phyloP scores from a whole-genome alignment of 73 alveolate genomes.

The Uronychia setigera region DNA sequence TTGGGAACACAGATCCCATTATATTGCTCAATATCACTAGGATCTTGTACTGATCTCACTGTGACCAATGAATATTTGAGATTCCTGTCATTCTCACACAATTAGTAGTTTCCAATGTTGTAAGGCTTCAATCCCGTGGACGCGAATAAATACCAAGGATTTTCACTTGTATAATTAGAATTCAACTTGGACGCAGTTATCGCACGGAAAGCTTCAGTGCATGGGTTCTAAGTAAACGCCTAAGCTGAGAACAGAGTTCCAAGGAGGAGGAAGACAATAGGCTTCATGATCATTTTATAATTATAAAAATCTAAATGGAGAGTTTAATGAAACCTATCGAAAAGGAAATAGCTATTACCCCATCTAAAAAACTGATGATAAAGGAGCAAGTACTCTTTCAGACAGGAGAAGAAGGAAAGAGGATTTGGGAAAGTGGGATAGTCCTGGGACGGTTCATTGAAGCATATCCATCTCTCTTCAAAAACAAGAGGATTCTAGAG shows the following conservation, averaged over 20 bases:
- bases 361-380: constrained; percentile 32
- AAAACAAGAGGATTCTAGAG: constrained; percentile 68
- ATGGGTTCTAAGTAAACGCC: neutral
- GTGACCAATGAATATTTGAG: neutral
- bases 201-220: neutral
- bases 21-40: neutral
- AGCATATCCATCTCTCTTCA: constrained; percentile 37
- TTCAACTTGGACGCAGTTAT: neutral
- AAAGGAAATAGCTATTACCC: constrained; percentile 9
- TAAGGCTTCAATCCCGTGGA: neutral
- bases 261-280: neutral
- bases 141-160: neutral
- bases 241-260: neutral
- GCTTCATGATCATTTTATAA: no score
- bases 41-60: neutral
- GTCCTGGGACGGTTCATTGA: constrained; percentile 68
- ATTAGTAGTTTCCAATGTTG: neutral
- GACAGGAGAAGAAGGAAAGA: constrained; percentile 82
- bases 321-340: constrained; percentile 27
- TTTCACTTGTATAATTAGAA: neutral
- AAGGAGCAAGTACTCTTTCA: constrained; percentile 73
- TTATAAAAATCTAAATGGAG: constrained; percentile 2
- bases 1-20: neutral
- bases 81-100: neutral
- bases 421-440: constrained; percentile 86